Evolutionary conservation across 2,329 filamentous ascomycete species (phyloP), one percentile per base, ranked within the genome.

Genomic region (Hypoxylon rubiginosum): DNA sequence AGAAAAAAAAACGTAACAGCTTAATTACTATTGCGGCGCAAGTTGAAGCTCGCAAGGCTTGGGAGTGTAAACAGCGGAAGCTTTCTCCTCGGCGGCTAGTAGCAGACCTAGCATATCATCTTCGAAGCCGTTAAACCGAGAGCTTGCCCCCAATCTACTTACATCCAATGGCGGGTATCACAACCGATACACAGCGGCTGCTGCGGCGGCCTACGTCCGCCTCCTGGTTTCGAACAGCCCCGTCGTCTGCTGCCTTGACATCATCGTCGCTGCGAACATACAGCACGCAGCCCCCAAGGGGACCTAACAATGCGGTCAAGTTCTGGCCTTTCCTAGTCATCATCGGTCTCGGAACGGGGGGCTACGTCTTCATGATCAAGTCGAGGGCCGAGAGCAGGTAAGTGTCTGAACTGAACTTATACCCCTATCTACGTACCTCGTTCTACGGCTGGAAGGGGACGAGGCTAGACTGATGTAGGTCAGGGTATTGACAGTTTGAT

Each of bases 281-380:
- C 69, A 84, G 82, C 56, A 79, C 81, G 13, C 73, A 80, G 43
- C 79, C 79, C 9, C 80, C 79, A 36, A 70, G 66, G 62, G 76
- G 75, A 17, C 62, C 74, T 10, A 76, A 74, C 60, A 76, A 78
- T 48, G 72, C 74, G 46, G 78, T 88, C 80, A 87, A 87, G 77
- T 87, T 88, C 75, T 87, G 85, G 85, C 86, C 86, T 1, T 88
- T 88, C 68, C n/a, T 85, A 49, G 76, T 79, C 55, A 78, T 88
- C 69, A 82, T 87, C 67, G 82, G 77, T 32, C 69, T 83, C 15
- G 83, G 84, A 51, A 80, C 81, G 7, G 81, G 81, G 13, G 84
- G 82, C 24, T 88, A 87, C 75, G 76, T 83, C 32, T 75, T 82
- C 36, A 77, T 88, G 48, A 82, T 84, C 52, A 84, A 86, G 66